Conservation (phyloP, 169 alveolate genomes). For the Hepatocystis sp. region DNA sequence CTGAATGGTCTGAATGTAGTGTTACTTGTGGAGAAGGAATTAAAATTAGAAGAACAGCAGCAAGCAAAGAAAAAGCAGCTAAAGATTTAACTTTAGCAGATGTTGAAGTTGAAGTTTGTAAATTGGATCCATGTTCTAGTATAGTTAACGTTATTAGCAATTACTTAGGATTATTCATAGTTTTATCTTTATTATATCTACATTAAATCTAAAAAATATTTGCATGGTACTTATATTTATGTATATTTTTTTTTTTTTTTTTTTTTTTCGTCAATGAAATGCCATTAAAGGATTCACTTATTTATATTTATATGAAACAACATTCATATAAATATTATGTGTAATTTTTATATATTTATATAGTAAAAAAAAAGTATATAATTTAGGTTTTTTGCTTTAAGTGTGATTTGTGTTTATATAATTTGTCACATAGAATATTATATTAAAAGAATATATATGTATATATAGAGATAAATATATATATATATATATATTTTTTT, state of each 20-base stretch:
- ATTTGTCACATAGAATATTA: too few relatives aligned
- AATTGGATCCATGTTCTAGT: slow-evolving; percentile 49
- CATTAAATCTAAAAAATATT: slow-evolving; percentile 23
- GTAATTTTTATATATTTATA: too few relatives aligned
- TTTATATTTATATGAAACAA: too few relatives aligned
- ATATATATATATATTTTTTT: too few relatives aligned
- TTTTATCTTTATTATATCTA: slow-evolving; percentile 33
- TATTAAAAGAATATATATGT: too few relatives aligned
- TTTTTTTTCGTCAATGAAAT: too few relatives aligned
- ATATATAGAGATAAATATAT: too few relatives aligned
- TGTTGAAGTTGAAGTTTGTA: slow-evolving; percentile 37
- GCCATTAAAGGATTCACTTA: too few relatives aligned
- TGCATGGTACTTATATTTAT: not conserved
- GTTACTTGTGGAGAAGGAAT: slow-evolving; percentile 68
- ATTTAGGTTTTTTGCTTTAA: too few relatives aligned
- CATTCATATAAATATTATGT: too few relatives aligned
- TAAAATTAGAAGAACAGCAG: slow-evolving; percentile 16
- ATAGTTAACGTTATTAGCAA: slow-evolving; percentile 50
- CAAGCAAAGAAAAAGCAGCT: not conserved
- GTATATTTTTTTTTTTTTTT: slow-evolving; percentile 10
- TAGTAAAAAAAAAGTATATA: too few relatives aligned
- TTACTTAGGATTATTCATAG: slow-evolving; percentile 40
- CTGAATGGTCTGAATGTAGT: slow-evolving; percentile 55
- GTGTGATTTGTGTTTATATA: too few relatives aligned
- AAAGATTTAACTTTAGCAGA: slow-evolving; percentile 1